Base-by-base conservation (phyloP, 768 basidiomycete species). In the Amylocystis lapponica region DNA sequence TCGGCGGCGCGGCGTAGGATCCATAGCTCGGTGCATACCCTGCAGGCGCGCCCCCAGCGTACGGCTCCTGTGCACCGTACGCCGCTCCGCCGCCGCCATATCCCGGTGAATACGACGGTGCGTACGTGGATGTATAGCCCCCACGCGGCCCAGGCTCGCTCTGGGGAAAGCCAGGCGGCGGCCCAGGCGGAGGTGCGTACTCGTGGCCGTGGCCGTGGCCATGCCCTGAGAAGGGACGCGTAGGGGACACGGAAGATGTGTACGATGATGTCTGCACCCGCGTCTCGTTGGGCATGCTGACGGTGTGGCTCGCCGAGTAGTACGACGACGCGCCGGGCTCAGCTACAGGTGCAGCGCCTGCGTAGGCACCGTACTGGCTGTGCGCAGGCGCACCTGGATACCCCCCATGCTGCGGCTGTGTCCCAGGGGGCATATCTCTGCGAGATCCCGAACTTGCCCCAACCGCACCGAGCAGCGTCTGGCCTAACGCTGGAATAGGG, bases 311-410 rank as follows among this genome's bases (percentile, higher is more conserved):
- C 19, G 27, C 22, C 1, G 22, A 16, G 45, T 50, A 54, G 42
- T 43, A 54, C 20, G 49, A 48, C 12, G 51, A 30, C 6, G 47
- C 42, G 30, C 45, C 43, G 9, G n/a, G n/a, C n/a, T n/a, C n/a
- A n/a, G n/a, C n/a, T n/a, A n/a, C n/a, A n/a, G n/a, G n/a, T 35
- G 34, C 20, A 22, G 20, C 22, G 10, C 36, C 22, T 17, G 20
- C n/a, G n/a, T n/a, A n/a, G n/a, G n/a, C n/a, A 22, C 25, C 20
- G 20, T 10, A 25, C 11, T 41, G 16, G 38, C 47, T 2, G 42
- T 37, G 20, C 34, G 17, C 21, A 41, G 22, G 25, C 7, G 17
- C 32, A 46, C 11, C 27, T 29, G 23, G 43, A 22, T 19, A 19
- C 31, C 35, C 14, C 34, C 39, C 16, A 37, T 27, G 7, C 40